Evolutionary conservation across 2,329 filamentous ascomycete genomes (phyloP).

Genomic region (Calonectria hawksworthii): DNA sequence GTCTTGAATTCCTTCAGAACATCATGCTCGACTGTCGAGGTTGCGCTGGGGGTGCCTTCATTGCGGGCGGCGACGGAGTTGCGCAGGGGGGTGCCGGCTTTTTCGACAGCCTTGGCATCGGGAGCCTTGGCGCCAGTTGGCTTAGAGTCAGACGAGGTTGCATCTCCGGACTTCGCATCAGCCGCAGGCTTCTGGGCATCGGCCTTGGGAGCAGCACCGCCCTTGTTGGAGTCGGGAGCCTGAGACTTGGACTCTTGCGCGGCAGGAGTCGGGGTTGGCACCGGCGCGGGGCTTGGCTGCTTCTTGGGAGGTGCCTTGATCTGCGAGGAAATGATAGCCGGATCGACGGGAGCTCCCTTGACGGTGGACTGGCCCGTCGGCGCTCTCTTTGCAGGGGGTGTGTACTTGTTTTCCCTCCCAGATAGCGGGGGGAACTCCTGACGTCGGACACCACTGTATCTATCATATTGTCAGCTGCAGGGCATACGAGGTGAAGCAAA

Average conservation of each 20-base stretch:
- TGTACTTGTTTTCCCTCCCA: conserved; percentile 80
- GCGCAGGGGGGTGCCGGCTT: conserved; percentile 40
- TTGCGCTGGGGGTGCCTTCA: conserved; percentile 64
- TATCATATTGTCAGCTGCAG: conserved; percentile 50
- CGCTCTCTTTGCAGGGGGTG: conserved; percentile 87
- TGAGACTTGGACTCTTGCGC: conserved; percentile 44
- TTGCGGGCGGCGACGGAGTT: conserved; percentile 57
- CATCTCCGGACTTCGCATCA: conserved; percentile 47
- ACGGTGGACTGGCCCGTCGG: conserved; percentile 81
- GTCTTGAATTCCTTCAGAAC: conserved; percentile 74
- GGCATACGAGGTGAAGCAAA: not conserved
- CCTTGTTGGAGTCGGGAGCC: conserved; percentile 47
- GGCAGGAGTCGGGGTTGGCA: conserved; percentile 15
- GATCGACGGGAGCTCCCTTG: conserved; percentile 83
- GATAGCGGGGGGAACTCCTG: conserved; percentile 78
- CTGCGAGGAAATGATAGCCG: conserved; percentile 92
- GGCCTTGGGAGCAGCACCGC: conserved; percentile 46
- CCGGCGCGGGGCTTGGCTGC: conserved; percentile 37
- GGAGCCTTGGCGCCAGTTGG: conserved; percentile 47
- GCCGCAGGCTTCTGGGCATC: conserved; percentile 42
- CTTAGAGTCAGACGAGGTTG: conserved; percentile 47
- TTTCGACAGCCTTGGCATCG: conserved; percentile 47
- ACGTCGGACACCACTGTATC: conserved; percentile 92
- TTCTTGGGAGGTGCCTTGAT: conserved; percentile 66
- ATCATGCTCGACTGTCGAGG: conserved; percentile 72